Evolutionary conservation across 306 rosid genomes (phyloP), one percentile per base, ranked within the genome.

Genomic region (Ammopiptanthus mongolicus): DNA sequence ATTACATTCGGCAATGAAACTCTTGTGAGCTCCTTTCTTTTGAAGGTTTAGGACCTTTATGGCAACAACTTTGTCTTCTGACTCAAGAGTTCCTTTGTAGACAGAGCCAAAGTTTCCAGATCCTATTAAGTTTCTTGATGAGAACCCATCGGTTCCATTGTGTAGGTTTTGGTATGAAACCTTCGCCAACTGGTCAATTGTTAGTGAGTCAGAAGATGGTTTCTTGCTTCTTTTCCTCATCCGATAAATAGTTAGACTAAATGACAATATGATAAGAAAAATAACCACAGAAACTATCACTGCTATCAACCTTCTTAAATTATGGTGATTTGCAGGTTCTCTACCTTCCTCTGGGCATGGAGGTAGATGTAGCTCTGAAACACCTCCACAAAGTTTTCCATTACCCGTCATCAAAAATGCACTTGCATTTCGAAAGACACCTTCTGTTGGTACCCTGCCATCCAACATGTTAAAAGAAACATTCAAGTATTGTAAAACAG

Each of bases 381-480:
- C 47, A 5, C 82, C 85, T 34, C 85, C 85, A 57, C 82, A 82
- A 21, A 82, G 67, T 23, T 65, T 52, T 2, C 0, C 71, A 2
- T 82, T 82, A 65, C 76, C 85, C 2, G 6, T 56, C 29, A 78
- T 4, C 5, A 14, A 8, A 21, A 66, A 0, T 18, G 0, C 5
- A 6, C 70, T 84, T 11, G 57, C 29, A 48, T 86, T 86, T 28
- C 0, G 0, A 8, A 89, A 86, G 5, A 65, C 76, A 10, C 89
- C 90, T 31, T 62, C 3, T 0, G 42, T 78, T 60, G 82, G 85
- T 0, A 88, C 89, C 46, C 75, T 85, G 0, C 93, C 91, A 3
- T 69, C 86, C 21, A 86, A 41, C 23, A 25, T 39, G 33, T 84
- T 89, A 22, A 73, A 86, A 3, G 90, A 86, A 52, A 82, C 33